Base-by-base conservation (phyloP, 108 stramenopile genomes). In the Nannochloropsis oceanica region DNA sequence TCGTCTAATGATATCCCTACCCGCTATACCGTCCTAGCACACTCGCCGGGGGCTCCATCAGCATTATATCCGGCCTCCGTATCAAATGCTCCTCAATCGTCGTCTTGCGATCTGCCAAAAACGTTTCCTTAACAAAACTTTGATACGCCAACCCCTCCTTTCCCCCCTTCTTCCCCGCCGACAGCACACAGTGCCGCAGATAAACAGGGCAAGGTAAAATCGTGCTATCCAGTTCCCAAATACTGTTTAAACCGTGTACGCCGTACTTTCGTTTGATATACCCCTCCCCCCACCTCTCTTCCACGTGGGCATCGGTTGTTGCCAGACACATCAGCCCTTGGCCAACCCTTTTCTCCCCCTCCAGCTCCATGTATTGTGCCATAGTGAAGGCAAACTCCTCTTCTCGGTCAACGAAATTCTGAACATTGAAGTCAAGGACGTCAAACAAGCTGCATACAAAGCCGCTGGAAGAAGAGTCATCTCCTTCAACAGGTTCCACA, bases 151-250 rank as follows among this genome's bases (percentile, higher is more conserved):
- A 83, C 84, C 59, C 59, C 7, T 73, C 59, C 9, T 73, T 0
- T 0, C 85, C 85, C 10, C 94, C 94, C 91, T 90, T 87, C 1
- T 85, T 86, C 86, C 92, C 88, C 12, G 94, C 94, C 13, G 94
- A 92, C 83, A 96, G 85, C 24, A 93, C 90, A 44, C 95, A 96
- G 89, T 96, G 95, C 81, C 95, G 91, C 44, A 95, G 89, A 86
- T 96, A 95, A 25, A 91, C 91, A n/a, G 93, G 90, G 82, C 95
- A 96, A 25, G 95, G 95, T 44, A 88, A 88, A 25, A 95, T 80
- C 13, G 93, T 93, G 7, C 92, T 93, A 84, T 93, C 93, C 59
- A n/a, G 22, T 43, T 84, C 90, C 95, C 95, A 96, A n/a, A 96
- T 96, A 7, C 92, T 93, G 12, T 85, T 79, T 8, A 87, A 26